Percentiles rank a stretch among this genome's conserved stretches.
Conservation (phyloP, 805 yeast species). For the Teunomyces panamensis region DNA sequence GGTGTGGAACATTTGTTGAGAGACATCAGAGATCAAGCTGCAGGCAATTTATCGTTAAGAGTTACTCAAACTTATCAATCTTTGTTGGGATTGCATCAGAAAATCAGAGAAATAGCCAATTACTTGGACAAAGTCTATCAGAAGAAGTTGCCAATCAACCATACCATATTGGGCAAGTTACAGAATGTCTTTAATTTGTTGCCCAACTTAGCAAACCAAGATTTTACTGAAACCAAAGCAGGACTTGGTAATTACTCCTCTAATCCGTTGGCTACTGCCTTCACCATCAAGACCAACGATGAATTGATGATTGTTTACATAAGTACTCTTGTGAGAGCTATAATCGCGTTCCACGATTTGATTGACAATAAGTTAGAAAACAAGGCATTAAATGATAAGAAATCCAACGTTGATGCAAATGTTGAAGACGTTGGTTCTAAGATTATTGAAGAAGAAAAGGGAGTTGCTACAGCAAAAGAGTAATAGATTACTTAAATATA, state of each 20-base stretch:
- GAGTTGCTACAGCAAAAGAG: background rate
- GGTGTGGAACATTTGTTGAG: conserved; percentile 96
- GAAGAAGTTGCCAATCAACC: conserved; percentile 80
- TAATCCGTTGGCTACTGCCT: conserved; percentile 68
- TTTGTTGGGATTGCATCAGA: conserved; percentile 77
- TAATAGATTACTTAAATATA: background rate
- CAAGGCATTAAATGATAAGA: conserved; percentile 36
- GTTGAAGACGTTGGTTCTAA: background rate
- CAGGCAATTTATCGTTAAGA: conserved; percentile 83
- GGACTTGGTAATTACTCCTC: conserved; percentile 22
- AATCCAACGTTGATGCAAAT: conserved; percentile 1
- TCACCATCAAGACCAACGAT: conserved; percentile 91
- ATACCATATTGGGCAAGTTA: conserved; percentile 82
- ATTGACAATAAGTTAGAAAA: conserved; percentile 94
- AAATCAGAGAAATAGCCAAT: conserved; percentile 70
- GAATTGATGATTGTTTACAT: conserved; percentile 93
- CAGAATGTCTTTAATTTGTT: conserved; percentile 93
- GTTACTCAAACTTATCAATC: conserved; percentile 89
- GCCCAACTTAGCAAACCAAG: conserved; percentile 61
- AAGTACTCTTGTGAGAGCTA: conserved; percentile 85
- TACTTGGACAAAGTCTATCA: conserved; percentile 74
- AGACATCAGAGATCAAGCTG: conserved; percentile 95
- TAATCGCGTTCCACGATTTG: conserved; percentile 93
- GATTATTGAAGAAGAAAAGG: conserved; percentile 1
- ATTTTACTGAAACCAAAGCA: conserved; percentile 13